phyloP scores from a whole-genome alignment of 441 rosid species.

The Eutrema salsugineum region DNA sequence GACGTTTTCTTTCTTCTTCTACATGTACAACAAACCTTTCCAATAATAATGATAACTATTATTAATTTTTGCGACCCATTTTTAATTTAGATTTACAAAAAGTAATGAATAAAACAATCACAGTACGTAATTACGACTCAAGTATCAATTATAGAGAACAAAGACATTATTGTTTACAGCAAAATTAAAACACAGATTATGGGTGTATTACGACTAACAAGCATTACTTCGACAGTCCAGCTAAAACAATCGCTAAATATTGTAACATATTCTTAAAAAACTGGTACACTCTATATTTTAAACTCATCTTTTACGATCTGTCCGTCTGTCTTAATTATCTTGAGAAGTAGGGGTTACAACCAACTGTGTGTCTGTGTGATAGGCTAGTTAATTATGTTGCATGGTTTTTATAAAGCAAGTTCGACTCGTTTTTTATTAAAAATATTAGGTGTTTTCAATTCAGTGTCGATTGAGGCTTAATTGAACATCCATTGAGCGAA shows the following conservation, averaged over 20 bases:
- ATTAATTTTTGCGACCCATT: neutral
- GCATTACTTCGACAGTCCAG: slow-evolving; percentile 27
- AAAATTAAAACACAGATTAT: slow-evolving; percentile 3
- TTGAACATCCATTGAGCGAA: too few species aligned
- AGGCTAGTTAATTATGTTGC: too few species aligned
- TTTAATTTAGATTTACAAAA: neutral
- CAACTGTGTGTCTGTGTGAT: too few species aligned
- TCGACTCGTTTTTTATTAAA: too few species aligned
- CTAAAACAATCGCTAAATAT: neutral
- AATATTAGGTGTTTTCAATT: too few species aligned
- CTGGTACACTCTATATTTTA: neutral
- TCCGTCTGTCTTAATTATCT: neutral
- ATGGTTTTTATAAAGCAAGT: too few species aligned
- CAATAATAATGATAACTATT: neutral
- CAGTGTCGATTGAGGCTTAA: too few species aligned
- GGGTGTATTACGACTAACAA: slow-evolving; percentile 27
- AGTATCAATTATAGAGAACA: slow-evolving; percentile 1
- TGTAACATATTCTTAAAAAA: neutral
- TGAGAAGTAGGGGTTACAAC: too few species aligned
- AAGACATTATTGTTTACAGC: slow-evolving; percentile 11
- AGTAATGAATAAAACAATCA: neutral
- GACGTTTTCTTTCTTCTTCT: slow-evolving; percentile 8
- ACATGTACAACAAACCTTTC: neutral
- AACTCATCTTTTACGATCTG: neutral
- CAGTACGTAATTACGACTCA: slow-evolving; percentile 14